These are phyloP conservation scores for Blepharisma japonicum DNA, from an alignment of 73 alveolate genomes.

Conservation along the genomic window DNA sequence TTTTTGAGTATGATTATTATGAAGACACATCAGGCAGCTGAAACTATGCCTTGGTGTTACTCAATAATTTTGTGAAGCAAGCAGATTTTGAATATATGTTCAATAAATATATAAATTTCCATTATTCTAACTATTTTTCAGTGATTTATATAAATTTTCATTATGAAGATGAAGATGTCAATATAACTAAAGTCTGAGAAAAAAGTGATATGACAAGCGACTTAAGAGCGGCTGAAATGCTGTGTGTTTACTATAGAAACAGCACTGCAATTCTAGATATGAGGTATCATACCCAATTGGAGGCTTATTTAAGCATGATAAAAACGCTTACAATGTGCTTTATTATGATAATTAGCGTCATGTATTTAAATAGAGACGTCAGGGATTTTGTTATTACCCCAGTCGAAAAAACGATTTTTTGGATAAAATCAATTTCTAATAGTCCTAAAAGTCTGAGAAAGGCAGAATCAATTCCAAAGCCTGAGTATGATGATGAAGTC, in stretches of 20 bases:
- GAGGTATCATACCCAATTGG: slow-evolving; percentile 48
- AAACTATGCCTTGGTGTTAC: slow-evolving; percentile 22
- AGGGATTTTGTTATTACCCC: slow-evolving; percentile 83
- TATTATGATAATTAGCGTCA: slow-evolving; percentile 78
- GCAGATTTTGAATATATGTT: slow-evolving; percentile 30
- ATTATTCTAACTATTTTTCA: slow-evolving; percentile 10
- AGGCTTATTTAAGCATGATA: slow-evolving; percentile 70
- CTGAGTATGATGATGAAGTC: too few relatives aligned
- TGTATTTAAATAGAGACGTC: slow-evolving; percentile 82
- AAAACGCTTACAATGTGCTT: slow-evolving; percentile 87
- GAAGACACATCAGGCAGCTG: slow-evolving; percentile 25
- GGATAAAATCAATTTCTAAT: slow-evolving; percentile 88
- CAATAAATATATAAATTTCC: slow-evolving; percentile 17
- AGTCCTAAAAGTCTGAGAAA: slow-evolving; percentile 91
- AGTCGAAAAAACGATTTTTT: slow-evolving; percentile 88
- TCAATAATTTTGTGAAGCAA: slow-evolving; percentile 26
- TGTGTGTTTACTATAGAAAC: not conserved
- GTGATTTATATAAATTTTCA: not conserved
- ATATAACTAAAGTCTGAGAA: not conserved
- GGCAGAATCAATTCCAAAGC: slow-evolving; percentile 46
- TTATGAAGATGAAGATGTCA: not conserved
- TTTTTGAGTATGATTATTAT: slow-evolving; percentile 47
- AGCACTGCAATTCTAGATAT: slow-evolving; percentile 40
- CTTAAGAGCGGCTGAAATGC: not conserved
- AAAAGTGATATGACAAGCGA: not conserved